Evolutionary conservation across 2,329 filamentous ascomycete species (phyloP).

Genomic region (Diaporthe humulicola): DNA sequence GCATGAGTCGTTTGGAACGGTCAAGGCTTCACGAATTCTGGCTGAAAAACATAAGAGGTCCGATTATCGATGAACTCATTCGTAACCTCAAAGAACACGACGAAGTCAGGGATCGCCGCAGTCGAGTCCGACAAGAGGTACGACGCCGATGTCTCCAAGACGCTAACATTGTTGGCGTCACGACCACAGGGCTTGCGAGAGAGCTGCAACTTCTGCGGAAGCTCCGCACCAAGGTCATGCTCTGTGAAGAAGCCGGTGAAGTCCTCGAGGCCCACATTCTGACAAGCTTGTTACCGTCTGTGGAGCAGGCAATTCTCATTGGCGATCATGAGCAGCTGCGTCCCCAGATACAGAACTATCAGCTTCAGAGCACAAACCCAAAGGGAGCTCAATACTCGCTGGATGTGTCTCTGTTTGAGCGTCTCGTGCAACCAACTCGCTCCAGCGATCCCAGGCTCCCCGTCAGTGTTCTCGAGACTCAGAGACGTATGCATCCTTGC

Average conservation of each 20-base stretch:
- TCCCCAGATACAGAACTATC: conserved; percentile 68
- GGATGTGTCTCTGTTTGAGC: conserved; percentile 73
- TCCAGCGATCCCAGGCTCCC: conserved; percentile 22
- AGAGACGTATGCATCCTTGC: conserved; percentile 75
- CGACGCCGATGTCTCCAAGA: conserved; percentile 53
- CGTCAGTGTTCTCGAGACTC: conserved; percentile 48
- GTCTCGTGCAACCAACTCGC: conserved; percentile 55
- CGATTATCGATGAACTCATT: conserved; percentile 39
- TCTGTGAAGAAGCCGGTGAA: conserved; percentile 79
- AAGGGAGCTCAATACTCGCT: conserved; percentile 64
- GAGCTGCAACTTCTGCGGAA: conserved; percentile 63
- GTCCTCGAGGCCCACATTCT: conserved; percentile 75
- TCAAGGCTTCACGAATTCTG: conserved; percentile 47
- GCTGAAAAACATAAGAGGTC: conserved; percentile 45
- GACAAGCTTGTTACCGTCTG: conserved; percentile 68
- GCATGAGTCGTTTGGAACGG: conserved; percentile 45
- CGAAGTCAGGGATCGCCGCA: not conserved
- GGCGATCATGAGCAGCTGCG: conserved; percentile 75
- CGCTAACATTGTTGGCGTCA: conserved; percentile 68
- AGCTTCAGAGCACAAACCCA: conserved; percentile 64
- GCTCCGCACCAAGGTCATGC: conserved; percentile 66
- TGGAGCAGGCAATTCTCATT: conserved; percentile 74
- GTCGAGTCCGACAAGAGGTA: conserved; percentile 46
- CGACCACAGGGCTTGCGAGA: conserved; percentile 69
- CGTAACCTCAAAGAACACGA: conserved; percentile 38